A percentile compares a stretch with the other conserved stretches of the same genome.
These are phyloP conservation scores for Amauroascus verrucosus DNA, from an alignment of 2,329 filamentous ascomycete genomes.

Conservation along the genomic window DNA sequence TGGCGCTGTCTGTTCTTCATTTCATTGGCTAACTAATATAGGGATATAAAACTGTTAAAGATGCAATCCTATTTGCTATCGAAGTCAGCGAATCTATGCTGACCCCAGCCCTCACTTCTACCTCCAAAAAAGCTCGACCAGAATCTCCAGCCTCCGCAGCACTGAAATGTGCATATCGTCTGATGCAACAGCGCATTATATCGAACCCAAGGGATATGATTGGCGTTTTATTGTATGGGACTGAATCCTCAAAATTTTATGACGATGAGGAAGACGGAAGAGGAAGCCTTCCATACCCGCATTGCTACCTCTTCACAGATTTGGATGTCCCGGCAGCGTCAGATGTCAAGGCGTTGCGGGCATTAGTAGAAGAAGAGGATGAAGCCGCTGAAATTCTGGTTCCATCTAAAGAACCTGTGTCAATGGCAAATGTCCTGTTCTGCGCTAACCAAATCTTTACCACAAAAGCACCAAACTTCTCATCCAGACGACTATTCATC, in stretches of 20 bases:
- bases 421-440: slow-evolving; percentile 84
- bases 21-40: slow-evolving; percentile 27
- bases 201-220: slow-evolving; percentile 96
- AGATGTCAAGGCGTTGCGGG: slow-evolving; percentile 71
- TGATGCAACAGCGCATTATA: slow-evolving; percentile 98
- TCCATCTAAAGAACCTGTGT: slow-evolving; percentile 57
- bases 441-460: slow-evolving; percentile 96
- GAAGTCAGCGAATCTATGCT: slow-evolving; percentile 87
- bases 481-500: slow-evolving; percentile 84
- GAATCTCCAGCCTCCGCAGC: slow-evolving; percentile 74
- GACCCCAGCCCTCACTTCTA: slow-evolving; percentile 49
- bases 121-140: slow-evolving; percentile 64
- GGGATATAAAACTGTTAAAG: slow-evolving; percentile 86
- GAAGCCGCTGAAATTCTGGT: slow-evolving; percentile 58
- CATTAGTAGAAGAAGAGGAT: slow-evolving; percentile 67
- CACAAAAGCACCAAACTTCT: slow-evolving; percentile 87
- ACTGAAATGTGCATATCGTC: slow-evolving; percentile 81
- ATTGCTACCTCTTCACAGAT: slow-evolving; percentile 85
- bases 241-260: slow-evolving; percentile 69
- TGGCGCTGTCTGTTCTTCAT: not conserved
- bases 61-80: slow-evolving; percentile 96
- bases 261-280: slow-evolving; percentile 51
- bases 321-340: slow-evolving; percentile 77
- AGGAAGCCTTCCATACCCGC: slow-evolving; percentile 60
- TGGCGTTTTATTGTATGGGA: slow-evolving; percentile 85